Conservation (phyloP, 139 green algal genomes). For the Choricystis sp. region DNA sequence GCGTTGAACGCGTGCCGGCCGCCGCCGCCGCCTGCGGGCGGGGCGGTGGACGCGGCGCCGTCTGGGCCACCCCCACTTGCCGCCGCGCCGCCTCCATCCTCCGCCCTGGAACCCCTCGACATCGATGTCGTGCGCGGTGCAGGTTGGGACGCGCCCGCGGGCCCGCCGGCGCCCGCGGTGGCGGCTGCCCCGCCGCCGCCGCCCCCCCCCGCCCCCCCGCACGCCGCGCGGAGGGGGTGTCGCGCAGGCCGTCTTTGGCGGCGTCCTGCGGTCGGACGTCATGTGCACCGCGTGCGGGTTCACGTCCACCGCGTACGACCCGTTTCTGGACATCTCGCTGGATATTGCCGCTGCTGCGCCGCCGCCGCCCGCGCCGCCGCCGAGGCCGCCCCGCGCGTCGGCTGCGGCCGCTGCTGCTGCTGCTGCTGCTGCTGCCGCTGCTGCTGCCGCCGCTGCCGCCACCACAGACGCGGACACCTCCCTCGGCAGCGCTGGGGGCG, state of each 20-base stretch:
- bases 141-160: constrained; percentile 1
- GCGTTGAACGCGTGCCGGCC: constrained; percentile 10
- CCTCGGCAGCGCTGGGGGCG: not conserved
- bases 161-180: not conserved
- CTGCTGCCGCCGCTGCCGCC: constrained; percentile 1
- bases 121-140: not conserved
- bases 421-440: not conserved
- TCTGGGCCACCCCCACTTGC: not conserved
- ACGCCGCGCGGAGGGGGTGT: constrained; percentile 6
- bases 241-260: constrained; percentile 43
- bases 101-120: not conserved
- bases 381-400: too few species aligned
- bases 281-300: constrained; percentile 59
- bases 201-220: not conserved
- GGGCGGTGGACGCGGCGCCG: not conserved
- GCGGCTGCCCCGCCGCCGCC: too few species aligned
- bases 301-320: constrained; percentile 59
- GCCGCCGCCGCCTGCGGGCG: not conserved
- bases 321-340: constrained; percentile 66
- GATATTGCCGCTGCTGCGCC: constrained; percentile 31
- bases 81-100: not conserved
- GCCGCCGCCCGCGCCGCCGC: constrained; percentile 4
- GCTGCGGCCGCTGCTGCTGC: constrained; percentile 5
- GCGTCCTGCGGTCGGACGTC: constrained; percentile 65
- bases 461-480: not conserved